Base-by-base conservation (phyloP, 2,329 filamentous ascomycete genomes). In the Chlorencoelia australis region DNA sequence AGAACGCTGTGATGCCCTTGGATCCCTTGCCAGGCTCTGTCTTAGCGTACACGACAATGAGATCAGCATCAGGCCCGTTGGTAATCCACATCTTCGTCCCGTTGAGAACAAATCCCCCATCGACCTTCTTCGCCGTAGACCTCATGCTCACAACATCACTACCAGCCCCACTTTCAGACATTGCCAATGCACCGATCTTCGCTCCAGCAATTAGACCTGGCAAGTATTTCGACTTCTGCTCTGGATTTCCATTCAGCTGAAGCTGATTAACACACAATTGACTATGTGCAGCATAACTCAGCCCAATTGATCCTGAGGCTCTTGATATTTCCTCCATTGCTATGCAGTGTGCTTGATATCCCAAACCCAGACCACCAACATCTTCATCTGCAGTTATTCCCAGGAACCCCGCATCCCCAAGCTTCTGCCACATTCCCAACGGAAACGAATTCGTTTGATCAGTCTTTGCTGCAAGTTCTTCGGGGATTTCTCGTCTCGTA, bases 241-340 rank as follows among this genome's bases (percentile, higher is more conserved):
- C 79, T 0, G 69, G 55, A 3, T 70, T 79, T 29, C 85, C 91
- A 57, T 98, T 94, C 51, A 98, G 70, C 63, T 88, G 86, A 32
- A 98, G 67, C 64, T 98, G 91, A 61, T 98, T 98, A 41, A 96
- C 82, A 63, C 91, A 96, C 34, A 98, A 71, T 61, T 98, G 91
- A 19, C 83, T 91, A 63, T 98, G 91, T 6, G 91, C 91, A 2
- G 89, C 89, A 59, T 96, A 98, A 49, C 85, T 94, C 30, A 98
- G 72, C 0, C 77, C 89, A 52, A 94, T 86, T 44, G 78, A 83
- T 10, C 66, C 88, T 35, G 82, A 89, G 3, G 89, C 89, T 40
- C 89, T 73, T 39, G 82, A 91, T 27, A 98, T 69, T 67, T 96
- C 91, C 63, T 98, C 91, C 76, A 96, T 82, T 30, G 95, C 86